phyloP scores from a whole-genome alignment of 257 asterid genomes.

The Hygrophila difformis region DNA sequence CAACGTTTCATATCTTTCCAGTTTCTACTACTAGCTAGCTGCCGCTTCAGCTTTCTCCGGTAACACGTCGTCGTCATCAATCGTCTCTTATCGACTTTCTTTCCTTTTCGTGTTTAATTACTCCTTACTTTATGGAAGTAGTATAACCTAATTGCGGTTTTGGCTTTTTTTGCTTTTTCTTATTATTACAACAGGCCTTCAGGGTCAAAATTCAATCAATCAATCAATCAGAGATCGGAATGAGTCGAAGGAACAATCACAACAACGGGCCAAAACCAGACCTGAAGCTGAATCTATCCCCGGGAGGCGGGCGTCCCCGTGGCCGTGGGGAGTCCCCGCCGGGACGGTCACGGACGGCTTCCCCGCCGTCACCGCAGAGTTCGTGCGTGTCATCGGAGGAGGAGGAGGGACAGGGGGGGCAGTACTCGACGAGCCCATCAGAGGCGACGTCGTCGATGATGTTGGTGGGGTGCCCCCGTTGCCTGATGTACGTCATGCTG shows the following conservation, averaged over 20 bases:
- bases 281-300: conserved; percentile 30
- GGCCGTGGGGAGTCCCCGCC: conserved; percentile 40
- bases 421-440: conserved; percentile 48
- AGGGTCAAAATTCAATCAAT: too few species aligned
- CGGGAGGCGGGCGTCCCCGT: conserved; percentile 23
- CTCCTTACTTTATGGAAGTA: too few species aligned
- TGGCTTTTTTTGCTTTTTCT: too few species aligned
- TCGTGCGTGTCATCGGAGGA: conserved; percentile 66
- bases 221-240: too few species aligned
- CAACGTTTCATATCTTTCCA: too few species aligned
- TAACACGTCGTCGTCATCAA: too few species aligned
- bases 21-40: too few species aligned
- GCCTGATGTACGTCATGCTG: conserved; percentile 86
- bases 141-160: too few species aligned
- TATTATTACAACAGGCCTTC: too few species aligned
- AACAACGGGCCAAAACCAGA: conserved; percentile 5
- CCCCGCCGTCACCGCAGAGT: conserved; percentile 40
- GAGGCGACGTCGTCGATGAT: conserved; percentile 53
- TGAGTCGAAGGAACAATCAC: conserved; percentile 14
- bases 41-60: too few species aligned
- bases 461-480: conserved; percentile 74
- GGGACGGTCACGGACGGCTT: conserved; percentile 25
- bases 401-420: conserved; percentile 34
- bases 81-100: too few species aligned
- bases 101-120: too few species aligned